A percentile compares a stretch with the other conserved stretches of the same genome.
phyloP scores from a whole-genome alignment of 1,284 basidiomycete species.

The Trichosporon ovoides region DNA sequence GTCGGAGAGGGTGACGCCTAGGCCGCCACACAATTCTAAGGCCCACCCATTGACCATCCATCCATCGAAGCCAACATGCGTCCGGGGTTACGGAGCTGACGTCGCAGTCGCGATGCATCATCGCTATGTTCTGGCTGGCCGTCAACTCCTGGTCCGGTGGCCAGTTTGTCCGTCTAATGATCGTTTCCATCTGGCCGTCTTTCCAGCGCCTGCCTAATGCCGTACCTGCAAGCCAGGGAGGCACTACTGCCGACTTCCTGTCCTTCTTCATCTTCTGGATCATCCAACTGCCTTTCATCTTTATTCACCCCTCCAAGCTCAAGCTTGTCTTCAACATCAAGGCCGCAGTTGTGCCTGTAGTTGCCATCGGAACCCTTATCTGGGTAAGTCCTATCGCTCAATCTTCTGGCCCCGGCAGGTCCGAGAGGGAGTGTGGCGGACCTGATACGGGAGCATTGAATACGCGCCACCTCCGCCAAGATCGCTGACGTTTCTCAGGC shows the following conservation, averaged over 20 bases:
- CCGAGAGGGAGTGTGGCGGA: too few species aligned
- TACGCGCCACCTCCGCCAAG: slow-evolving; percentile 24
- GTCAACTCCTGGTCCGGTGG: slow-evolving; percentile 55
- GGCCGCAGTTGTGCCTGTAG: slow-evolving; percentile 59
- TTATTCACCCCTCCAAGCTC: slow-evolving; percentile 68
- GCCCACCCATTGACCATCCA: too few species aligned
- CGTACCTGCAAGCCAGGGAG: slow-evolving; percentile 57
- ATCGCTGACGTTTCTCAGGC: slow-evolving; percentile 8
- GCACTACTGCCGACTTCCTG: slow-evolving; percentile 57
- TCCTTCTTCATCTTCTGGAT: slow-evolving; percentile 74
- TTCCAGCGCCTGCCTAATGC: slow-evolving; percentile 60
- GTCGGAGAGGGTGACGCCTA: too few species aligned
- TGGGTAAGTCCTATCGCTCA: too few species aligned
- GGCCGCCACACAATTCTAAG: too few species aligned
- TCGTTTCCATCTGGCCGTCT: slow-evolving; percentile 72
- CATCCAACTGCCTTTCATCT: slow-evolving; percentile 58
- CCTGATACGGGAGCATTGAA: too few species aligned
- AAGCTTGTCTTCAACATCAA: slow-evolving; percentile 67
- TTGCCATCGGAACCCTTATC: slow-evolving; percentile 65
- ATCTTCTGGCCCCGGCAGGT: too few species aligned
- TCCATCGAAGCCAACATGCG: too few species aligned
- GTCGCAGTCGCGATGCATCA: slow-evolving; percentile 57
- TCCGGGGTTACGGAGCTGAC: too few species aligned
- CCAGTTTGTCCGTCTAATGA: slow-evolving; percentile 53
- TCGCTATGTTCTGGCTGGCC: slow-evolving; percentile 74